These are phyloP conservation scores for Solanum peruvianum DNA, from an alignment of 257 asterid species.

Conservation along the genomic window DNA sequence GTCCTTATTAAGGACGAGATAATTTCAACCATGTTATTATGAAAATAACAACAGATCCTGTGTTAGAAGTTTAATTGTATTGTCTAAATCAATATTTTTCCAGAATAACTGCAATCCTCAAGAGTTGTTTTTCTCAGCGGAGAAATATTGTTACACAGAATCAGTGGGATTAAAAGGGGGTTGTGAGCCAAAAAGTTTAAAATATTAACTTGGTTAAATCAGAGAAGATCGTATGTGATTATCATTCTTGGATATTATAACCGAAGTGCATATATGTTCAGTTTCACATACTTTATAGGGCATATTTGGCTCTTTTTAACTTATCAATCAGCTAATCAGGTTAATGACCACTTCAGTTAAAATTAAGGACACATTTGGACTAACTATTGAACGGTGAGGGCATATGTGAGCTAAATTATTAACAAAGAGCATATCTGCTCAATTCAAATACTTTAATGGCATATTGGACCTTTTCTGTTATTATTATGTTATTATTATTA, in stretches of 20 bases:
- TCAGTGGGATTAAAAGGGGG: neutral
- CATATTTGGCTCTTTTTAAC: neutral
- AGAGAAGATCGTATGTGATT: neutral
- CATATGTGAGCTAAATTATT: neutral
- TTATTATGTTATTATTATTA: neutral
- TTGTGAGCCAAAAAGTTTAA: neutral
- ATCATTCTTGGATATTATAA: neutral
- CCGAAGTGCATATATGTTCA: neutral
- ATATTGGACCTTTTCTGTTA: neutral
- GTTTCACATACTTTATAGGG: neutral
- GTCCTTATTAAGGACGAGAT: neutral
- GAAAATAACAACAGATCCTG: neutral
- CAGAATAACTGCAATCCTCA: neutral
- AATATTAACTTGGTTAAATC: neutral
- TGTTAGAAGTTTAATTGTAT: neutral
- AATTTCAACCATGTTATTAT: neutral
- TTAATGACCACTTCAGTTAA: neutral
- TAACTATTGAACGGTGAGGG: neutral
- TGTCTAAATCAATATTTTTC: neutral
- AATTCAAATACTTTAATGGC: neutral
- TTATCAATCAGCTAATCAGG: neutral
- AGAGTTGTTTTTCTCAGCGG: neutral
- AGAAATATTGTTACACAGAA: neutral
- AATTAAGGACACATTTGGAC: neutral
- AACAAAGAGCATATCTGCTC: neutral